A percentile compares a stretch with the other conserved stretches of the same genome.
Evolutionary conservation across 1,284 basidiomycete genomes (phyloP).

Genomic region (Marasmius tenuissimus): DNA sequence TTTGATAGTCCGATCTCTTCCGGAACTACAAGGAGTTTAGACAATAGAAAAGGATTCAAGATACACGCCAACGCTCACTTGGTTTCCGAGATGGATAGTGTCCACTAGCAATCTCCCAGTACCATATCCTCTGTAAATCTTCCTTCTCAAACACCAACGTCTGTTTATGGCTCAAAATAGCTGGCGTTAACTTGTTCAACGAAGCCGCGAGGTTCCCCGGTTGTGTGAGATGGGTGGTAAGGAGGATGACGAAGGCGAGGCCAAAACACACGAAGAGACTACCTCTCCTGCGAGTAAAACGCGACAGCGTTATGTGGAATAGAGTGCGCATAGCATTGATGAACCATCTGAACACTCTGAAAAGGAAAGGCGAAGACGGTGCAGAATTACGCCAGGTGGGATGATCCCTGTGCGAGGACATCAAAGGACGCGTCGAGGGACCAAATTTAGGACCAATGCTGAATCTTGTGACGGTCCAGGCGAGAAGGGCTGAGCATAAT

Average conservation of each 20-base stretch:
- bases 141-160: slow-evolving; percentile 77
- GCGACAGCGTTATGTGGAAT: slow-evolving; percentile 56
- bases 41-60: neutral
- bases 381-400: neutral
- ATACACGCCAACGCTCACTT: slow-evolving; percentile 48
- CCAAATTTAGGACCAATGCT: neutral
- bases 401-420: neutral
- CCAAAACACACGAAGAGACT: slow-evolving; percentile 49
- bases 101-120: slow-evolving; percentile 89
- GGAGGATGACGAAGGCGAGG: slow-evolving; percentile 48
- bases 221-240: slow-evolving; percentile 54
- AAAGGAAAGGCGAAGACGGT: slow-evolving; percentile 40
- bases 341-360: slow-evolving; percentile 51
- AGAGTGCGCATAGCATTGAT: slow-evolving; percentile 62
- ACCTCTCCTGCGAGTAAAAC: slow-evolving; percentile 58
- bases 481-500: too few relatives aligned
- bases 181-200: slow-evolving; percentile 67
- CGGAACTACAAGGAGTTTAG: slow-evolving; percentile 55
- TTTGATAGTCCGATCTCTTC: slow-evolving; percentile 61
- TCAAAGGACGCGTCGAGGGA: neutral
- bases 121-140: slow-evolving; percentile 86
- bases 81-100: slow-evolving; percentile 83
- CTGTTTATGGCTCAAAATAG: slow-evolving; percentile 56
- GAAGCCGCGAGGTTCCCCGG: slow-evolving; percentile 51
- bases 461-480: neutral